phyloP scores from a whole-genome alignment of 306 rosid genomes.

The Cotoneaster glaucophyllus region DNA sequence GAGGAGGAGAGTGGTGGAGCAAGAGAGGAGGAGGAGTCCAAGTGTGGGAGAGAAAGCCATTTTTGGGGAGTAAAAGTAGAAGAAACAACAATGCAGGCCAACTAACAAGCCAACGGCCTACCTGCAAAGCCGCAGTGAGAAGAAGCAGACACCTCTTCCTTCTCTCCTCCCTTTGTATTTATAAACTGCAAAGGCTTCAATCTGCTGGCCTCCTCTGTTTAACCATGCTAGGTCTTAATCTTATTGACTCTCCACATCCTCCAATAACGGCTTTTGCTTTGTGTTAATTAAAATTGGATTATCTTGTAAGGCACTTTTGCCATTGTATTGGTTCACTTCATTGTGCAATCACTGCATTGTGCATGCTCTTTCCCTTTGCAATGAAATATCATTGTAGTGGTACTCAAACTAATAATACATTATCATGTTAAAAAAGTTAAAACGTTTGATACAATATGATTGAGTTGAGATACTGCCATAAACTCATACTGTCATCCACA shows the following conservation, averaged over 20 bases:
- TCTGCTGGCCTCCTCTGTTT: conserved; percentile 17
- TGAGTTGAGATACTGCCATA: no score
- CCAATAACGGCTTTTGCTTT: conserved; percentile 12
- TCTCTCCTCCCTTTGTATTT: conserved; percentile 18
- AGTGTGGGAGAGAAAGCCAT: conserved; percentile 7
- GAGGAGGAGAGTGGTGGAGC: conserved; percentile 29
- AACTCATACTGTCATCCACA: no score
- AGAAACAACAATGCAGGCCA: not conserved
- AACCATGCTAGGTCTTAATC: conserved; percentile 25
- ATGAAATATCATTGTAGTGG: no score
- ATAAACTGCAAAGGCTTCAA: conserved; percentile 34
- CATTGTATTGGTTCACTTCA: not conserved
- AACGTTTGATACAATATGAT: no score
- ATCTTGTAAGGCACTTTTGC: not conserved
- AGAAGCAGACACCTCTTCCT: not conserved
- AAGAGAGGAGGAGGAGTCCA: conserved; percentile 11
- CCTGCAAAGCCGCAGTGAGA: conserved; percentile 20
- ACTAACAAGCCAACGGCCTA: conserved; percentile 19
- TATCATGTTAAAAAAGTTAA: not conserved
- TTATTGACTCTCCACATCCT: conserved; percentile 27
- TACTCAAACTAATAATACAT: no score
- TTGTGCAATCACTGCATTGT: not conserved
- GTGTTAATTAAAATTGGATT: not conserved
- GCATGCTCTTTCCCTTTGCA: not conserved
- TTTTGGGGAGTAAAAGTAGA: not conserved